Conservation (phyloP, 257 asterid genomes). For the Przewalskia tangutica region DNA sequence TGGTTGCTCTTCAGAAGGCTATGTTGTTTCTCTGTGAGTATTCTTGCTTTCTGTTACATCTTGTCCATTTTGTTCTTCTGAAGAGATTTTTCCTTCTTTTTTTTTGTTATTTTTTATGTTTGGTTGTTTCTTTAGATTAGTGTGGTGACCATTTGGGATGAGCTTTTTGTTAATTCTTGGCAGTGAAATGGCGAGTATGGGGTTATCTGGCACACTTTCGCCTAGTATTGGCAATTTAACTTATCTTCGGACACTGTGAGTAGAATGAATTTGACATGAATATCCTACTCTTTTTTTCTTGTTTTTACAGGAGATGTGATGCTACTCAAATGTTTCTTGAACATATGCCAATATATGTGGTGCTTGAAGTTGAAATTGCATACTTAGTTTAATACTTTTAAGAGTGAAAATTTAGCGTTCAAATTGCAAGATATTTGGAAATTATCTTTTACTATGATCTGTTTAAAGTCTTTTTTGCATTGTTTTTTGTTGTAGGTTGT, state of each 20-base stretch:
- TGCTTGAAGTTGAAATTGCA: background rate
- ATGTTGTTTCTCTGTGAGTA: conserved; percentile 77
- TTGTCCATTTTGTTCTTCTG: background rate
- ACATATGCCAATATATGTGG: background rate
- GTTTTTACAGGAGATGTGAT: background rate
- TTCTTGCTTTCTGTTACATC: background rate
- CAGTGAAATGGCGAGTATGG: conserved; percentile 81
- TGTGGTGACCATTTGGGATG: background rate
- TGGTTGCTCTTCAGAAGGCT: conserved; percentile 70
- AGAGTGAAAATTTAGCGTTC: background rate
- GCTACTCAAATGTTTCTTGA: background rate
- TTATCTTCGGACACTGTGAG: conserved; percentile 76
- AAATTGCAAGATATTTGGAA: background rate
- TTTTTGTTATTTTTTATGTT: too few species aligned
- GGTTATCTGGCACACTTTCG: conserved; percentile 72
- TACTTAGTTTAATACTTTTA: background rate
- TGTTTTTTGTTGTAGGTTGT: conserved; percentile 32
- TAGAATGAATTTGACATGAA: background rate
- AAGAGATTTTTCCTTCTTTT: background rate
- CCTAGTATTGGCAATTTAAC: conserved; percentile 71
- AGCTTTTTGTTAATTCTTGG: conserved; percentile 5
- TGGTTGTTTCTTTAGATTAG: background rate
- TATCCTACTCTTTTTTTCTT: background rate
- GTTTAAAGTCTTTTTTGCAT: background rate
- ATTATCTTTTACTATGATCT: background rate